A percentile compares a stretch with the other conserved stretches of the same genome.
Evolutionary conservation across 495 filamentous ascomycete species (phyloP).

Genomic region (Penicillium coprophilum): DNA sequence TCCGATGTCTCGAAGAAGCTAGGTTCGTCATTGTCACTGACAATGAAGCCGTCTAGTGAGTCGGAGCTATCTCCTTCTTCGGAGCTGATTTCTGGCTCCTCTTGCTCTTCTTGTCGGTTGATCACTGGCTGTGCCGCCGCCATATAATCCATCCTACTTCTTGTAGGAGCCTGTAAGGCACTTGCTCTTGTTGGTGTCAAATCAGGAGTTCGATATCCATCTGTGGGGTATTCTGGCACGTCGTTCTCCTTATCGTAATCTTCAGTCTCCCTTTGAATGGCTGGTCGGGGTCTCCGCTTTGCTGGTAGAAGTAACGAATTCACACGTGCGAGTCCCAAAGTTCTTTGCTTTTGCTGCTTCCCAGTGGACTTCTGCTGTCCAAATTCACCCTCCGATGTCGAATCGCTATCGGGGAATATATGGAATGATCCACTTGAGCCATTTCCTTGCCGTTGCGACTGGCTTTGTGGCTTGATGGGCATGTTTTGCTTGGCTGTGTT

Average conservation of each 20-base stretch:
- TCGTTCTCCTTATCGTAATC: constrained; percentile 50
- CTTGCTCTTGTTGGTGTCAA: constrained; percentile 18
- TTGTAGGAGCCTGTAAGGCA: constrained; percentile 14
- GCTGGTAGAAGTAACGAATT: constrained; percentile 40
- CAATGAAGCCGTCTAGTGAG: constrained; percentile 48
- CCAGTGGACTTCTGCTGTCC: constrained; percentile 9
- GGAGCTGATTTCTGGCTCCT: constrained; percentile 13
- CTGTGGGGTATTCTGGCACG: constrained; percentile 28
- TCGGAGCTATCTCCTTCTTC: constrained; percentile 33
- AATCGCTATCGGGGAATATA: constrained; percentile 37
- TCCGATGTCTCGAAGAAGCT: constrained; percentile 42
- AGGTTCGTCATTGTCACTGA: constrained; percentile 46
- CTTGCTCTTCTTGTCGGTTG: constrained; percentile 10
- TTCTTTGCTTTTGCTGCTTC: constrained; percentile 26
- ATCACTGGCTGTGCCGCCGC: constrained; percentile 19
- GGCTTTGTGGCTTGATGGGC: background rate
- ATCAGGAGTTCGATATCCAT: constrained; percentile 9
- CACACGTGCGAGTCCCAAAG: constrained; percentile 33
- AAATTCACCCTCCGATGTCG: constrained; percentile 20
- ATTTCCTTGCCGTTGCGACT: constrained; percentile 17
- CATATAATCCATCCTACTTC: constrained; percentile 14
- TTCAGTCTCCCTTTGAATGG: constrained; percentile 31
- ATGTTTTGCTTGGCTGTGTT: constrained; percentile 3
- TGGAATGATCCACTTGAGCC: constrained; percentile 27
- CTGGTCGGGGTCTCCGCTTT: constrained; percentile 24